These are phyloP conservation scores for Lophiostoma macrostomum DNA, from an alignment of 495 filamentous ascomycete genomes.

Conservation along the genomic window DNA sequence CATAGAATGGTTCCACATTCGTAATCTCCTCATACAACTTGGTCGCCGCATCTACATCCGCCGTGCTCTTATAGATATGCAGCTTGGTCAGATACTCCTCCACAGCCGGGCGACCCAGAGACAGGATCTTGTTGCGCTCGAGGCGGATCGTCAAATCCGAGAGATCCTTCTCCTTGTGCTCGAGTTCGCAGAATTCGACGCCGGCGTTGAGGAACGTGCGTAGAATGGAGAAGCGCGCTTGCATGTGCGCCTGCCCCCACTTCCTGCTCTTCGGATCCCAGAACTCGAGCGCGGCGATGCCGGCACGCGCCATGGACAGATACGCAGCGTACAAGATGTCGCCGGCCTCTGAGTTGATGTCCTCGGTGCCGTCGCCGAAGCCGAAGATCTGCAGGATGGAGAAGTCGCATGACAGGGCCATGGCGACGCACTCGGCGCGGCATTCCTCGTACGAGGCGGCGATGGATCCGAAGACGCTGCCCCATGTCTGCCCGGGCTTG, in stretches of 20 bases:
- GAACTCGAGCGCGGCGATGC: constrained; percentile 77
- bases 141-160: constrained; percentile 76
- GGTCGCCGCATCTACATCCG: constrained; percentile 71
- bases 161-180: constrained; percentile 70
- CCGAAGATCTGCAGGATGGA: constrained; percentile 86
- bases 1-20: constrained; percentile 76
- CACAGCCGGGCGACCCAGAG: constrained; percentile 62
- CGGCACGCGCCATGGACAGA: constrained; percentile 87
- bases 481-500: constrained; percentile 92
- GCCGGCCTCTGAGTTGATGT: constrained; percentile 73
- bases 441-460: constrained; percentile 86
- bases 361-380: constrained; percentile 67
- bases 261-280: constrained; percentile 84
- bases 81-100: constrained; percentile 87
- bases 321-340: constrained; percentile 84
- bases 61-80: constrained; percentile 89
- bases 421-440: constrained; percentile 83
- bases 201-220: constrained; percentile 83
- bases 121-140: constrained; percentile 79
- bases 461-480: constrained; percentile 81
- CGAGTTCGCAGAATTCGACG: constrained; percentile 75
- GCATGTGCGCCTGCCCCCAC: constrained; percentile 91
- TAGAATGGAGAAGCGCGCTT: constrained; percentile 89
- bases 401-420: constrained; percentile 89
- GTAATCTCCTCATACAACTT: constrained; percentile 82